These are phyloP conservation scores for Gaultheria prostrata DNA, from an alignment of 148 eudicot species.

Conservation along the genomic window DNA sequence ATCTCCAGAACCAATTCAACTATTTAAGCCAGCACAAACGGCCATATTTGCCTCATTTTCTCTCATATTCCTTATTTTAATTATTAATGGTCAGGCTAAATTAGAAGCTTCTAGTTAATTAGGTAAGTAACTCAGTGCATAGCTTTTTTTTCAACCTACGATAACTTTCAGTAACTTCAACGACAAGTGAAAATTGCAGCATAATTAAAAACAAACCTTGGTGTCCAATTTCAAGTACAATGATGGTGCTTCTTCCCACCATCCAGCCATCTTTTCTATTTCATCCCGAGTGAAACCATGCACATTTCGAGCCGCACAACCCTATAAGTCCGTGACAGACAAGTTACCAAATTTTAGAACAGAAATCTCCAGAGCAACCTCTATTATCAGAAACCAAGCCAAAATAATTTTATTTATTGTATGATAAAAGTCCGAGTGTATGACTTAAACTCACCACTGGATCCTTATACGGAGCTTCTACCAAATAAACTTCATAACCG, in stretches of 20 bases:
- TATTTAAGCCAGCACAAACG: neutral
- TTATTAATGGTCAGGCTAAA: neutral
- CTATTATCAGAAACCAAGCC: neutral
- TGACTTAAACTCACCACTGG: conserved; percentile 65
- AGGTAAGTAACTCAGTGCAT: neutral
- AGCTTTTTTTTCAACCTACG: neutral
- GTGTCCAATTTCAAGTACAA: conserved; percentile 74
- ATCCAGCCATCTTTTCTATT: conserved; percentile 77
- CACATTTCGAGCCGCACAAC: conserved; percentile 96
- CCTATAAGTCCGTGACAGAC: conserved; percentile 38
- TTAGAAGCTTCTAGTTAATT: neutral
- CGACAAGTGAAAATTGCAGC: neutral
- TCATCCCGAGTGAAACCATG: conserved; percentile 77
- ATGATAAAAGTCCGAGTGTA: conserved; percentile 5
- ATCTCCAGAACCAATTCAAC: conserved; percentile 9
- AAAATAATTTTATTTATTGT: neutral
- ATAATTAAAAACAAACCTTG: conserved; percentile 48
- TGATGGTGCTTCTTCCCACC: conserved; percentile 93
- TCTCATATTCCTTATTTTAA: neutral
- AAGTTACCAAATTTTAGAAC: neutral
- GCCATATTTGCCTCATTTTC: neutral
- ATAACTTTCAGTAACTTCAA: neutral
- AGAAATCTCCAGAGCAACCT: neutral
- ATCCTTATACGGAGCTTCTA: conserved; percentile 93
- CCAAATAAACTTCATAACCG: conserved; percentile 89